Conservation (phyloP, 768 basidiomycete genomes). For the Butyriboletus loyo region DNA sequence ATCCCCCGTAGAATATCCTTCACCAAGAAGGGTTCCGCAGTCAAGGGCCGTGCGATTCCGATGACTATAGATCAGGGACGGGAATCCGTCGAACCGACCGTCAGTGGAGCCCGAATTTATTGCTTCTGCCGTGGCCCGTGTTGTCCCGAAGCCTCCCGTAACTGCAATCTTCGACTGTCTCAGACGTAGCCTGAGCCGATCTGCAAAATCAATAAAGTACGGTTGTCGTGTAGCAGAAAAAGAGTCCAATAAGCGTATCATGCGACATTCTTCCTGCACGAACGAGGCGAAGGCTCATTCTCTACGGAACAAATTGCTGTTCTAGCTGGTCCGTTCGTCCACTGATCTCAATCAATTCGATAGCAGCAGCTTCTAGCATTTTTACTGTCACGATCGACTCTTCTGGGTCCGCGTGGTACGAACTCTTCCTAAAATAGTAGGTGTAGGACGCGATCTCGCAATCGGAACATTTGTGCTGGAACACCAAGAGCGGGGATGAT, state of each 20-base stretch:
- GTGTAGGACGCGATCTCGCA: conserved; percentile 28
- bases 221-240: conserved; percentile 21
- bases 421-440: conserved; percentile 35
- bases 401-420: conserved; percentile 51
- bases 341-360: conserved; percentile 42
- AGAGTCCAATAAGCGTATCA: conserved; percentile 4
- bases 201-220: conserved; percentile 33
- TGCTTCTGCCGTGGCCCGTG: conserved; percentile 28
- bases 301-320: background rate
- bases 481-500: conserved; percentile 20
- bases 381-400: conserved; percentile 32
- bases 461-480: conserved; percentile 26
- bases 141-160: conserved; percentile 32
- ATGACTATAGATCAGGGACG: conserved; percentile 16
- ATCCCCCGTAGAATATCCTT: conserved; percentile 27
- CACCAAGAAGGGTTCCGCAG: conserved; percentile 30
- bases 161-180: conserved; percentile 25
- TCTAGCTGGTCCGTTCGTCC: conserved; percentile 38
- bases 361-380: conserved; percentile 31
- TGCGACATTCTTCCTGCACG: background rate
- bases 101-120: conserved; percentile 24
- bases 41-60: conserved; percentile 29
- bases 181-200: conserved; percentile 24
- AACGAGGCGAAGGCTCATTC: conserved; percentile 6
- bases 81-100: conserved; percentile 15